Conservation (phyloP, 1,284 basidiomycete species). For the Exobasidium cylindrosporum region DNA sequence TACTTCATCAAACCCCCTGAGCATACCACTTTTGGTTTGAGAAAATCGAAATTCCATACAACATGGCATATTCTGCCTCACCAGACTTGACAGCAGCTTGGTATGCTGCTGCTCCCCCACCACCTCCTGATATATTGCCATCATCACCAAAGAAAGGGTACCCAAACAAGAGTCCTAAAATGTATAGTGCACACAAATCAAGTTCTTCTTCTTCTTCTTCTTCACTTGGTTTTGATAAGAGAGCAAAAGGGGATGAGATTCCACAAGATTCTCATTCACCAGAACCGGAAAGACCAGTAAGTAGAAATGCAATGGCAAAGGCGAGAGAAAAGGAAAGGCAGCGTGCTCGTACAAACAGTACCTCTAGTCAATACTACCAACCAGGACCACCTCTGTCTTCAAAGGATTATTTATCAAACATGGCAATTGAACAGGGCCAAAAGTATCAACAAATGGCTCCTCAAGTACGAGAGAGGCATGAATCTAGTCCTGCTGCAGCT, state of each 20-base stretch:
- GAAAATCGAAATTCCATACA: too few relatives aligned
- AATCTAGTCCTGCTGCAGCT: slow-evolving; percentile 6
- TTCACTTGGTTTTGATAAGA: slow-evolving; percentile 26
- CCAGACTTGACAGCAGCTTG: slow-evolving; percentile 25
- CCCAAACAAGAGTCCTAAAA: slow-evolving; percentile 1
- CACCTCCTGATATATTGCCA: slow-evolving; percentile 24
- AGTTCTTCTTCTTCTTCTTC: slow-evolving; percentile 24
- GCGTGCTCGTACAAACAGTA: slow-evolving; percentile 21
- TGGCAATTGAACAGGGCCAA: neutral
- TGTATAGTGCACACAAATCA: slow-evolving; percentile 3
- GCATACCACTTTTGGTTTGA: too few relatives aligned
- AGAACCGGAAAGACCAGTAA: slow-evolving; percentile 26
- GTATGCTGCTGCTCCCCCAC: slow-evolving; percentile 41
- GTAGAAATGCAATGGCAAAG: slow-evolving; percentile 21
- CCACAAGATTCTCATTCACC: slow-evolving; percentile 39
- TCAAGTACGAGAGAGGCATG: neutral
- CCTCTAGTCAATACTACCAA: slow-evolving; percentile 15
- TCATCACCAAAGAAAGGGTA: neutral
- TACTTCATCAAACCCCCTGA: too few relatives aligned
- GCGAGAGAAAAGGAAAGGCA: slow-evolving; percentile 17
- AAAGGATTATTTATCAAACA: neutral
- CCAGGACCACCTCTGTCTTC: slow-evolving; percentile 1
- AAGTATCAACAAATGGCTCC: neutral
- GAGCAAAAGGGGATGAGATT: slow-evolving; percentile 32
- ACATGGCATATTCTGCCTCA: slow-evolving; percentile 1